These are phyloP conservation scores for Martensiomyces pterosporus DNA, from an alignment of 192 early-diverging fungal genomes.

Conservation along the genomic window DNA sequence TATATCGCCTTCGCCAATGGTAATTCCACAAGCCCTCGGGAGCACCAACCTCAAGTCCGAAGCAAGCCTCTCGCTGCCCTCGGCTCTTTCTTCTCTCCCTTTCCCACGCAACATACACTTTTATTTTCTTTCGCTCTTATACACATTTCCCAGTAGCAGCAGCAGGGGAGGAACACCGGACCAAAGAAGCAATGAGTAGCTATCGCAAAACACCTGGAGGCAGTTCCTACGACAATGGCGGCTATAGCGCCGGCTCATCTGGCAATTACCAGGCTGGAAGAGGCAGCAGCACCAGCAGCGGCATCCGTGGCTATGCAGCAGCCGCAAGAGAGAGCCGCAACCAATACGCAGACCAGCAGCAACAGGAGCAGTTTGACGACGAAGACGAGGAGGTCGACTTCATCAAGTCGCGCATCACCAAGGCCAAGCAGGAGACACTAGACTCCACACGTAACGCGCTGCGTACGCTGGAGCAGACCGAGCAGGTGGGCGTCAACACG, in stretches of 20 bases:
- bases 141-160: neutral
- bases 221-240: slow-evolving; percentile 6
- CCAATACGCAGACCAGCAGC: slow-evolving; percentile 8
- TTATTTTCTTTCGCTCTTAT: neutral
- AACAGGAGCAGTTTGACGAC: slow-evolving; percentile 27
- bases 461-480: slow-evolving; percentile 58
- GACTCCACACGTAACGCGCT: slow-evolving; percentile 64
- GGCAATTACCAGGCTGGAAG: neutral
- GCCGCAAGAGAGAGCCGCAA: slow-evolving; percentile 22
- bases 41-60: no score
- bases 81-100: no score
- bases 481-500: slow-evolving; percentile 56
- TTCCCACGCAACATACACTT: no score
- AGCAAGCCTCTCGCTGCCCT: no score
- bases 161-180: no score
- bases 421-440: slow-evolving; percentile 62
- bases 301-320: slow-evolving; percentile 30
- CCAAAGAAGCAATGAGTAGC: slow-evolving; percentile 39
- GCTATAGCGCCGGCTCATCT: neutral
- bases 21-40: no score
- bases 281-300: slow-evolving; percentile 2
- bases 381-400: slow-evolving; percentile 59
- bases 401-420: slow-evolving; percentile 60
- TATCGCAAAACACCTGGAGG: slow-evolving; percentile 14
- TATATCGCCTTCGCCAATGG: no score